Base-by-base conservation (phyloP, 2,329 filamentous ascomycete species). In the Apiospora kogelbergensis region DNA sequence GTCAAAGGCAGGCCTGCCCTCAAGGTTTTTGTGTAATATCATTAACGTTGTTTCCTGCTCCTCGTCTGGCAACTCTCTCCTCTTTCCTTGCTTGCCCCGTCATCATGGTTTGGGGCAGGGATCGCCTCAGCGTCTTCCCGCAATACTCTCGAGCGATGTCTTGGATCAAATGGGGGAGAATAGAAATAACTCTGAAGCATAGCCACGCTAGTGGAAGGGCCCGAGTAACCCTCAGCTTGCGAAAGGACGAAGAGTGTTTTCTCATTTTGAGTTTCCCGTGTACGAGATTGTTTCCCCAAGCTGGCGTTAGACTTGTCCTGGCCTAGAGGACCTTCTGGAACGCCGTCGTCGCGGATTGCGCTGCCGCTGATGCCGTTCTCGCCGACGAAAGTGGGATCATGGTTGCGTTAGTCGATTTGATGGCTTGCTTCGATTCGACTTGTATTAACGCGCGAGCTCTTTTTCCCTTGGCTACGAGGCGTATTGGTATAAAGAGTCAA, bases 131-230 rank as follows among this genome's bases (percentile, higher is more conserved):
- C 17, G 6, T 60, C 53, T 11, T 60, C 53, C 30, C 26, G 30
- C 53, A 37, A 60, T 60, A 60, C 53, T 60, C 53, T 37, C 53
- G 53, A 37, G 53, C 53, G 53, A 60, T 60, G 30, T 60, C 53
- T 60, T 60, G 13, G 53, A 60, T 60, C 53, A 9, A 60, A 60
- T 20, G 10, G 30, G 30, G 9, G 53, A n/a, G 30, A 37, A n/a
- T n/a, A 17, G 9, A 60, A 60, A 37, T 60, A 60, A n/a, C 17
- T 60, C 53, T 37, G 53, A 37, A 22, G 53, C 53, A 60, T 60
- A 17, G 30, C 30, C 53, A 11, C 53, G 53, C 53, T 60, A 60
- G 30, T 60, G 53, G 53, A 37, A 60, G 53, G 53, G 53, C 53
- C 53, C 53, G 53, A 60, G 53, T 37, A 60, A 60, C 53, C 20